These are phyloP conservation scores for Linum tenue DNA, from an alignment of 345 rosid species.

Conservation along the genomic window DNA sequence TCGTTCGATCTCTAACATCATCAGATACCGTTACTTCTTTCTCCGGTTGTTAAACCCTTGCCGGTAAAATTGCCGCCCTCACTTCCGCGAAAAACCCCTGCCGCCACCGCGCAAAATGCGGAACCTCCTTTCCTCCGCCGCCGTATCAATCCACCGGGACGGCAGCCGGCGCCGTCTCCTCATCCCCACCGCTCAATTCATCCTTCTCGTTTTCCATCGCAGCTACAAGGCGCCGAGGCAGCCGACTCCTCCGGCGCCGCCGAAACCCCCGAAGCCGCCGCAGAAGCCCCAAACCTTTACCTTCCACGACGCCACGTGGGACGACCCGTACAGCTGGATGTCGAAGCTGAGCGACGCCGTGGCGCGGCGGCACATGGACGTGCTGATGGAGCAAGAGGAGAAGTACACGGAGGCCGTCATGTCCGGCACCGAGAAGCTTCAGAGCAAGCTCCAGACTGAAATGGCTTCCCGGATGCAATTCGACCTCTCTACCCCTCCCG, in stretches of 20 bases:
- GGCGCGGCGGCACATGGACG: conserved; percentile 96
- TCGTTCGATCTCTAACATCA: no score
- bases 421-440: conserved; percentile 67
- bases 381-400: conserved; percentile 89
- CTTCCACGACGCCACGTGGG: conserved; percentile 69
- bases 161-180: background rate
- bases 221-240: conserved; percentile 38
- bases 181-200: background rate
- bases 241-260: conserved; percentile 45
- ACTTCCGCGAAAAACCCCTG: background rate
- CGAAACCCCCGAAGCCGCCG: conserved; percentile 50
- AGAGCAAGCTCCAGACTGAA: conserved; percentile 78
- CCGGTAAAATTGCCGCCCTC: background rate
- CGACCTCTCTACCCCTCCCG: conserved; percentile 85
- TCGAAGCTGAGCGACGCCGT: conserved; percentile 74
- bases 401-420: conserved; percentile 81
- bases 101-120: background rate
- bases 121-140: background rate
- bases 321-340: conserved; percentile 97
- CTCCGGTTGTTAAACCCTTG: background rate
- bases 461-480: conserved; percentile 64
- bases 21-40: background rate
- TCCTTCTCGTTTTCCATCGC: conserved; percentile 23
- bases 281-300: conserved; percentile 66
- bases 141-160: background rate